Percentiles rank a stretch among this genome's conserved stretches.
phyloP scores from a whole-genome alignment of 2,329 filamentous ascomycete species.

The Pochonia chlamydosporia region DNA sequence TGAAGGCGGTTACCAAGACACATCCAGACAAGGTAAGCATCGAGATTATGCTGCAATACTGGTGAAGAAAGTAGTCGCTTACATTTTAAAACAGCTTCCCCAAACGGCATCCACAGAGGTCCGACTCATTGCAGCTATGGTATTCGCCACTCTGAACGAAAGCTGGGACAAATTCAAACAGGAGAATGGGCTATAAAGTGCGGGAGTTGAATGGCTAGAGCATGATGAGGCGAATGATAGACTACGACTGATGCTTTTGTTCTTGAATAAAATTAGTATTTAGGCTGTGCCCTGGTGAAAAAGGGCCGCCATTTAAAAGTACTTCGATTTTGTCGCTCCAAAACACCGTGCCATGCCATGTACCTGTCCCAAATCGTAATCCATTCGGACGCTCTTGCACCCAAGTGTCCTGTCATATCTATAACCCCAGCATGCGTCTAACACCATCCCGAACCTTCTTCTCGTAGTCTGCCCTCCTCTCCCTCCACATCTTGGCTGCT shows the following conservation, averaged over 20 bases:
- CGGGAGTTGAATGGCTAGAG: background rate
- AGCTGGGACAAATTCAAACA: slow-evolving; percentile 69
- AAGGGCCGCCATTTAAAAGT: background rate
- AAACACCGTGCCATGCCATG: slow-evolving; percentile 19
- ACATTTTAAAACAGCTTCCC: slow-evolving; percentile 55
- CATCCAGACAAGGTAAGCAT: slow-evolving; percentile 91
- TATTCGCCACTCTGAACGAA: slow-evolving; percentile 65
- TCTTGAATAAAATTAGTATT: background rate
- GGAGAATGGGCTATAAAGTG: slow-evolving; percentile 54
- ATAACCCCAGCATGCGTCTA: slow-evolving; percentile 70
- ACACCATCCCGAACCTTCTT: slow-evolving; percentile 78
- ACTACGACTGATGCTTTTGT: background rate
- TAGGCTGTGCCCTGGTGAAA: background rate
- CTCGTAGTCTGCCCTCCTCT: slow-evolving; percentile 78
- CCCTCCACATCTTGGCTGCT: slow-evolving; percentile 93
- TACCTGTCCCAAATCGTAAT: background rate
- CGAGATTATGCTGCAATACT: background rate
- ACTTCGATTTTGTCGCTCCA: slow-evolving; percentile 5
- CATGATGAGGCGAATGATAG: slow-evolving; percentile 5
- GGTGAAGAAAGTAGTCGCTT: background rate
- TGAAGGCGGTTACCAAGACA: slow-evolving; percentile 98
- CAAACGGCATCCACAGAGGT: slow-evolving; percentile 61
- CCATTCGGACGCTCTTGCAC: background rate
- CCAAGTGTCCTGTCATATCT: background rate
- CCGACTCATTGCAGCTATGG: slow-evolving; percentile 57